Evolutionary conservation across 768 basidiomycete genomes (phyloP).

Genomic region (Hygrophoropsis aurantiaca): DNA sequence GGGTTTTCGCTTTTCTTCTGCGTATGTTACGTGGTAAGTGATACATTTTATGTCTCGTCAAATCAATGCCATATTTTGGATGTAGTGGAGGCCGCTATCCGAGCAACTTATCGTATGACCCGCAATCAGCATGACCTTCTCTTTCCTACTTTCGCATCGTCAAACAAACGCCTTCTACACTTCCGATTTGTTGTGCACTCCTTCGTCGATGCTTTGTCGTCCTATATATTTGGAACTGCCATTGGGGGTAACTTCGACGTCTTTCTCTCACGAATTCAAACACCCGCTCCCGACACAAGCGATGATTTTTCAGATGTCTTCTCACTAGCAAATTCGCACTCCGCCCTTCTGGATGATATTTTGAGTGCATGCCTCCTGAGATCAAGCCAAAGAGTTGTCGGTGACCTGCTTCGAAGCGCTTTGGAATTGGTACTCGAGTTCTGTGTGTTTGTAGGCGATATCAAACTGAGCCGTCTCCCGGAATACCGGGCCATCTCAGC

Average conservation of each 20-base stretch:
- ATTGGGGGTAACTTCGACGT: conserved; percentile 76
- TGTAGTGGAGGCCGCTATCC: conserved; percentile 66
- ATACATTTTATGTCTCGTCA: background rate
- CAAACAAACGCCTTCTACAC: conserved; percentile 56
- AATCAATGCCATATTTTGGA: conserved; percentile 3
- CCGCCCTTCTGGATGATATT: conserved; percentile 68
- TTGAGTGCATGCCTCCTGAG: conserved; percentile 74
- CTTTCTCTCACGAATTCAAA: conserved; percentile 50
- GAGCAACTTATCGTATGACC: conserved; percentile 66
- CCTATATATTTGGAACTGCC: conserved; percentile 79
- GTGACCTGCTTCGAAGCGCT: conserved; percentile 61
- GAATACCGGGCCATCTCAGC: conserved; percentile 64
- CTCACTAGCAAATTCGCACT: conserved; percentile 66
- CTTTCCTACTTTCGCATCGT: conserved; percentile 57
- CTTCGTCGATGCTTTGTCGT: conserved; percentile 65
- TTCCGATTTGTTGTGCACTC: conserved; percentile 75
- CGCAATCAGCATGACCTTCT: conserved; percentile 41
- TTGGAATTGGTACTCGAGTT: conserved; percentile 70
- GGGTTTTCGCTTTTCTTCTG: conserved; percentile 78
- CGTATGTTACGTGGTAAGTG: conserved; percentile 72
- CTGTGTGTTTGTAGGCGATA: conserved; percentile 61
- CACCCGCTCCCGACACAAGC: conserved; percentile 16
- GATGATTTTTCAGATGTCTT: conserved; percentile 68
- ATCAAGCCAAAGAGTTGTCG: conserved; percentile 62
- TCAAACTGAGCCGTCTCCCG: conserved; percentile 50